Evolutionary conservation across 2,329 filamentous ascomycete genomes (phyloP), one percentile per base, ranked within the genome.

Genomic region (Rutstroemia sp.): DNA sequence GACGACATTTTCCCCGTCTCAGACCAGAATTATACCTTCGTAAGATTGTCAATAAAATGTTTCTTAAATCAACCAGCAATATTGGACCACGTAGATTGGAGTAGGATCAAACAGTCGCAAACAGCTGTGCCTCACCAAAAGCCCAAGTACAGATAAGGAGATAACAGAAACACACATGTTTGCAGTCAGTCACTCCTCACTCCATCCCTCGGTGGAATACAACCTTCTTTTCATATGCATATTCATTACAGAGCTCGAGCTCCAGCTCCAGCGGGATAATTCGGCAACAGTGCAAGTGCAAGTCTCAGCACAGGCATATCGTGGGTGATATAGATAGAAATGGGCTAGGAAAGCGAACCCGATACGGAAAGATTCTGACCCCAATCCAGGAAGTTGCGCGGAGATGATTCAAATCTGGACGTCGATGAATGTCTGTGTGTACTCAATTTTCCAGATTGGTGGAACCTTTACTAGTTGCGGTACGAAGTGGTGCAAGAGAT

Each of bases 391-490:
- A 41, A 27, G 21, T 38, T 16, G 34, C 25, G 16, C 52, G 42
- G 52, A 44, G 52, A 54, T 48, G 19, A 39, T 23, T 19, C 42
- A 48, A 54, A 49, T 49, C 48, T 6, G 44, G 30, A 54, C 6
- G 52, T 49, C 19, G 25, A 44, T 49, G 34, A 39, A 49, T 39
- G 27, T 54, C 52, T 39, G 52, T 54, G 52, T 54, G 52, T 27
- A n/a, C 21, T 27, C 25, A 39, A 38, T 39, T 49, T 49, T 25
- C 42, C 49, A 16, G 38, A 9, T 19, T 21, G 19, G 41, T 53
- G 39, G 19, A 30, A 23, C 23, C 23, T 23, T 23, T 23, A 5
- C 23, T 23, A 23, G 23, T 23, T 23, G 23, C 23, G 23, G 30
- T 27, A 44, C 19, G 16, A 27, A 51, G 49, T 39, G 3, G 25